Base-by-base conservation (phyloP, 2,329 filamentous ascomycete species). In the Aspergillus sergii region DNA sequence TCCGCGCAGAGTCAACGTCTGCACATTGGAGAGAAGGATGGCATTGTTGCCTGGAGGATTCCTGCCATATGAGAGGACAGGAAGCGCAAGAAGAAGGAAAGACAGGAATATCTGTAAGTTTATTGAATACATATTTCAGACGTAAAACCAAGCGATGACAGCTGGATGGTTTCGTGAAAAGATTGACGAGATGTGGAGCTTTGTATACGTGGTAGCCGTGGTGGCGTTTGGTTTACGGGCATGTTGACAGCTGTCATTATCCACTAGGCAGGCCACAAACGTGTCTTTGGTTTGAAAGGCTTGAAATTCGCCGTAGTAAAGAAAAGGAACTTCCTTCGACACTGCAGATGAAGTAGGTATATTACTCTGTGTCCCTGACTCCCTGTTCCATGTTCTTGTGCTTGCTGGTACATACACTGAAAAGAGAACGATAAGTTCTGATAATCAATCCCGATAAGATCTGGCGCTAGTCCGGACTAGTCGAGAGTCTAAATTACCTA, bases 1-100 rank as follows among this genome's bases (percentile, higher is more conserved):
- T 68, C 85, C 84, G 64, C 88, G 89, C 14, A 97, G 86, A 8
- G 94, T 97, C 46, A 98, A 86, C 55, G 90, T 85, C 69, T 92
- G 86, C 60, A 98, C 90, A 61, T 87, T 84, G 11, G 86, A 88
- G 55, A 90, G 84, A 51, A 88, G 83, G 64, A 89, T 83, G 66
- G 82, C 86, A 73, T 85, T 72, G 71, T 69, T 75, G 69, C 71
- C 76, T 53, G 76, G 75, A 30, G 75, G 72, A 28, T 69, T 69
- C 68, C 72, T 68, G 57, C 65, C 68, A 46, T 66, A 68, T 59
- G 69, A 61, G 48, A 69, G 32, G 11, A 61, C 61, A 19, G 66
- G 53, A 32, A 69, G 50, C 21, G 64, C 59, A 30, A 68, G 59
- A 36, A 67, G 65, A 57, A 74, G 64, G n/a, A 74, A 61, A 21